Percentiles rank a stretch among this genome's conserved stretches.
Evolutionary conservation across 192 early-diverging fungal genomes (phyloP).

Genomic region (Allomyces arbusculus): DNA sequence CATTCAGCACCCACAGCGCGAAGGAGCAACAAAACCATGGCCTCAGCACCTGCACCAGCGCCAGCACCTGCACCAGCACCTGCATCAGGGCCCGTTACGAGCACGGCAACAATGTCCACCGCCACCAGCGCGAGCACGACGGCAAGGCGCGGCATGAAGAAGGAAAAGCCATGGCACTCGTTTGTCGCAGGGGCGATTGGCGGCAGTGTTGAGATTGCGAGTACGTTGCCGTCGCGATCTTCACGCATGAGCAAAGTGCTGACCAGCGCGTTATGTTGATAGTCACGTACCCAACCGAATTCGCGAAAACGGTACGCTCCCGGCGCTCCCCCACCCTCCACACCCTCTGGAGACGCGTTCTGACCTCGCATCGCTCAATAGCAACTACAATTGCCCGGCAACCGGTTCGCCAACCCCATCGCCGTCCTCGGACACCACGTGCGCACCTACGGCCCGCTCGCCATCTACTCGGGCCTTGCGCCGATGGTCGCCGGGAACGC

Average conservation of each 20-base stretch:
- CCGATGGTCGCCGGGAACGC: constrained; percentile 84
- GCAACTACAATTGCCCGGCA: background rate
- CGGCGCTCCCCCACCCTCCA: too few species aligned
- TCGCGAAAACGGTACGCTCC: background rate
- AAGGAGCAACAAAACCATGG: too few species aligned
- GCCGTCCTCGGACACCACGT: constrained; percentile 58
- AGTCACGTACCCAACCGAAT: background rate
- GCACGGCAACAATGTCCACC: too few species aligned
- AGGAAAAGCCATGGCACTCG: background rate
- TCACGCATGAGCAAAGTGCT: background rate
- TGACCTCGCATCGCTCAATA: background rate
- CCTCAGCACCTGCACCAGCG: too few species aligned
- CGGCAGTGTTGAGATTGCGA: background rate
- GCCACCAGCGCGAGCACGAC: too few species aligned
- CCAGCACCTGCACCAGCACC: too few species aligned
- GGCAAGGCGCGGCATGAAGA: background rate
- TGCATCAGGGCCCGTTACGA: too few species aligned
- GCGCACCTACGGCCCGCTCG: constrained; percentile 42
- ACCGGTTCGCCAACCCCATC: constrained; percentile 22
- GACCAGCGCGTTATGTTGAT: background rate
- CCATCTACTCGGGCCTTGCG: constrained; percentile 70
- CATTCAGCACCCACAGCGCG: too few species aligned
- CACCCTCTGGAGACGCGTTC: too few species aligned
- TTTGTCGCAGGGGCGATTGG: background rate
- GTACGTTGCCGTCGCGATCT: background rate